A percentile compares a stretch with the other conserved stretches of the same genome.
Conservation (phyloP, 768 basidiomycete genomes). For the Podaxis sp. region DNA sequence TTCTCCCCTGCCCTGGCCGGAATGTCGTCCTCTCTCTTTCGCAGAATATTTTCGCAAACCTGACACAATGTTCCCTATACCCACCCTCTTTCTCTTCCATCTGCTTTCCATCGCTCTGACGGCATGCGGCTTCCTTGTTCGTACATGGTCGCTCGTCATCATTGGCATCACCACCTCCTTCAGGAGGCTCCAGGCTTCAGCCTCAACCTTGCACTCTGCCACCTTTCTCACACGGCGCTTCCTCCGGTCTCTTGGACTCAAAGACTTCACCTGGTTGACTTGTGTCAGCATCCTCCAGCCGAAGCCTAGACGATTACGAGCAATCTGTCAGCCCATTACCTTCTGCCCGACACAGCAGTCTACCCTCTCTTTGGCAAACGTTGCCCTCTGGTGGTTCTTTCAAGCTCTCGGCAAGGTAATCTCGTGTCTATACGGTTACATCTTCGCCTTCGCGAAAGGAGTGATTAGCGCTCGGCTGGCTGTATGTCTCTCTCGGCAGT, state of each 20-base stretch:
- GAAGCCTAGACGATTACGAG: no score
- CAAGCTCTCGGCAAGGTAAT: neutral
- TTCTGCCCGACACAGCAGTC: neutral
- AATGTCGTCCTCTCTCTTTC: neutral
- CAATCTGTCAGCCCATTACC: neutral
- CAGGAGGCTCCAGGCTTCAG: neutral
- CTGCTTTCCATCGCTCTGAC: neutral
- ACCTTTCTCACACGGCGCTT: neutral
- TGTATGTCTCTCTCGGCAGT: neutral
- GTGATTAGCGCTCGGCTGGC: neutral
- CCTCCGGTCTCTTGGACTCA: neutral
- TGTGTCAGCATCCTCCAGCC: neutral
- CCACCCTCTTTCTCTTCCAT: neutral
- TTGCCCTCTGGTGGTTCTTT: neutral
- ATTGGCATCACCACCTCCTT: neutral
- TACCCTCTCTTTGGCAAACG: neutral
- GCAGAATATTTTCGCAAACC: neutral
- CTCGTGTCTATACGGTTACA: neutral
- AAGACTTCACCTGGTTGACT: neutral
- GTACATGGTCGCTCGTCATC: neutral
- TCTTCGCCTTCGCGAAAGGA: neutral
- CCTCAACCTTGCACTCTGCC: neutral
- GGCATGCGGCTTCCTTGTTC: neutral
- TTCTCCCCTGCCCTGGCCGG: neutral
- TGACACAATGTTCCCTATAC: no score